Base-by-base conservation (phyloP, 2,329 filamentous ascomycete genomes). In the Grosmannia serpens region DNA sequence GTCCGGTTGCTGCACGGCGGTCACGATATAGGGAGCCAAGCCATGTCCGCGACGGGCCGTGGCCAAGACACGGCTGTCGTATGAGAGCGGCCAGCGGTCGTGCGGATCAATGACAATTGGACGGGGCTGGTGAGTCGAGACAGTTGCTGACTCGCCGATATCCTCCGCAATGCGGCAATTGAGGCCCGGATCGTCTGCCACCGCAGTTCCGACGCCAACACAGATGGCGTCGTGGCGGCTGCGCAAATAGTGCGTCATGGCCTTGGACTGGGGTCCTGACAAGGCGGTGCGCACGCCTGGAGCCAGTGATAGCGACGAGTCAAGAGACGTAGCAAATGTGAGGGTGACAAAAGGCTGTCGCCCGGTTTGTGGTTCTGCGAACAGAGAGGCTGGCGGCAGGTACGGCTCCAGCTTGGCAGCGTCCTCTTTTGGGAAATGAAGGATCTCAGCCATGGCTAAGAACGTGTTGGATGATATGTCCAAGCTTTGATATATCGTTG, bases 211-310 rank as follows among this genome's bases (percentile, higher is more conserved):
- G 5, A 87, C 89, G 26, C 92, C 92, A 35, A 97, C 77, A 27
- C 95, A 78, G 64, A 96, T 95, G 46, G 89, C 90, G 62, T 88
- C 84, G 72, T 97, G 91, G 20, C 80, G 81, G 15, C 86, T 85
- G 66, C 92, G 88, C 31, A 97, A 81, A 69, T 88, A 89, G 71
- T 97, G 92, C 0, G 92, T 96, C 89, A 97, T 95, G 57, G 88
- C 82, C 71, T 96, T 96, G 44, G 89, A 89, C 62, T 85, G 78
- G 0, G 87, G 82, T 4, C 91, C 91, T 1, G 92, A 97, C 17
- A 97, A 81, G 0, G 81, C 77, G 2, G 92, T 97, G 64, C 87
- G 88, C n/a, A 84, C 77, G 17, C 91, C 91, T 0, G 90, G 89
- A 0, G 85, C 79, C 31, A 92, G 78, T 1, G 91, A 83, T 55